These are phyloP conservation scores for Musa schizocarpa DNA, from an alignment of 176 grass and related monocot genomes.

Conservation along the genomic window DNA sequence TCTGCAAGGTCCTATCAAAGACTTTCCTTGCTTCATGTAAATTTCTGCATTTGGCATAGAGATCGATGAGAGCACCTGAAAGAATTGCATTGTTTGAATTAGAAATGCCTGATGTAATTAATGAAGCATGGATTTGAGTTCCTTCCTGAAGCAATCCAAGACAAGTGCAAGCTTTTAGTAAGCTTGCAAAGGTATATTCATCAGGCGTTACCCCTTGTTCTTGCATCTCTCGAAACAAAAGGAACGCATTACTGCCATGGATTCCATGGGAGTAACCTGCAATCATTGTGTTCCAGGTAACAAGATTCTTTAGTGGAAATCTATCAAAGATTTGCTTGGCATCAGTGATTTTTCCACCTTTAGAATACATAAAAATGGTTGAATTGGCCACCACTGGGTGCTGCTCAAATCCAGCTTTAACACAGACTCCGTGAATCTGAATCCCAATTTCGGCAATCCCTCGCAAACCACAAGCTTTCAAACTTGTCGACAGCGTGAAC, in stretches of 20 bases:
- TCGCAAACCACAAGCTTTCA: conserved; percentile 30
- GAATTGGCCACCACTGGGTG: conserved; percentile 36
- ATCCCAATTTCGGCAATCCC: conserved; percentile 20
- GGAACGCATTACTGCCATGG: conserved; percentile 9
- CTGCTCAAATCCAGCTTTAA: conserved; percentile 28
- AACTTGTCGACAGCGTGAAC: conserved; percentile 37
- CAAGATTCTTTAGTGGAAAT: conserved; percentile 10
- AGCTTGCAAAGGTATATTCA: conserved; percentile 46
- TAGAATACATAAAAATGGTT: conserved; percentile 33
- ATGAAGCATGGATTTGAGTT: conserved; percentile 26
- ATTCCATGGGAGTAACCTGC: conserved; percentile 26
- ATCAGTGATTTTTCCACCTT: conserved; percentile 21
- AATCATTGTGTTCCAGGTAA: conserved; percentile 21
- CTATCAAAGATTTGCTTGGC: conserved; percentile 27
- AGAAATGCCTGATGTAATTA: conserved; percentile 11
- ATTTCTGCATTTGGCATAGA: conserved; percentile 31
- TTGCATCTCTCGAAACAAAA: conserved; percentile 32
- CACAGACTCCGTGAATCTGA: conserved; percentile 24
- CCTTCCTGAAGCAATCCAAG: conserved; percentile 20
- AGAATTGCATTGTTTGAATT: conserved; percentile 7
- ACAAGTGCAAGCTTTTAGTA: conserved; percentile 34
- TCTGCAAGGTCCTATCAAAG: conserved; percentile 28
- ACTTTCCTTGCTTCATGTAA: conserved; percentile 22
- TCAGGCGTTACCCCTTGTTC: conserved; percentile 2
- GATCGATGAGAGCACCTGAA: conserved; percentile 19